Evolutionary conservation across 2,329 filamentous ascomycete species (phyloP), one percentile per base, ranked within the genome.

Genomic region (Aspergillus sojae): DNA sequence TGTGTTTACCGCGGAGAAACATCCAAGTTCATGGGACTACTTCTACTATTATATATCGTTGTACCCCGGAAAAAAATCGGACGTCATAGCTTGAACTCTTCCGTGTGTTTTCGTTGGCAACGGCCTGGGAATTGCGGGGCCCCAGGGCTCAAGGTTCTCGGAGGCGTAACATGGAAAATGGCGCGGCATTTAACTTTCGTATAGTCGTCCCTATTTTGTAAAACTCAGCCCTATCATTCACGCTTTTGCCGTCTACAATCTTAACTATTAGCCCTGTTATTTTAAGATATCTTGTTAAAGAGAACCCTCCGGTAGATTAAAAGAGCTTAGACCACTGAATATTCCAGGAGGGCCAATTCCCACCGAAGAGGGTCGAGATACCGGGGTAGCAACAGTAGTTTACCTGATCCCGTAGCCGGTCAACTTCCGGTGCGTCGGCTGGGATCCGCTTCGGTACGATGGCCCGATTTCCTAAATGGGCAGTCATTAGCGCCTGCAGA

Each of bases 401-500:
- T 14, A 19, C 23, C 46, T 28, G 23, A 5, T 50, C 5, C 46
- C 46, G 46, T 50, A 21, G 23, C 23, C 46, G 46, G 46, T 10
- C 23, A 50, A 50, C 46, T 50, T 54, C 52, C 52, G 52, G 43
- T 21, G 43, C n/a, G n/a, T 34, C 16, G 50, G 28, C 30, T 12
- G 16, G 19, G 34, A 16, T 21, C 50, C 32, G 19, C 6, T 7
- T 53, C 50, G 50, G 50, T 53, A 41, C 34, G 50, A 26, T 19
- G 58, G 50, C 50, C 50, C 16, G 30, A n/a, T 57, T 61, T 14
- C 59, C 53, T 14, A 23, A 57, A 21, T 3, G 2, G 53, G 59
- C 30, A 61, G 30, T 10, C 26, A 39, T 57, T 57, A 50, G 59
- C 59, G 59, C 59, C 26, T 56, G 28, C 39, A 57, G 32, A 57